These are phyloP conservation scores for Sanghuangporus baumii DNA, from an alignment of 1,284 basidiomycete species.

Conservation along the genomic window DNA sequence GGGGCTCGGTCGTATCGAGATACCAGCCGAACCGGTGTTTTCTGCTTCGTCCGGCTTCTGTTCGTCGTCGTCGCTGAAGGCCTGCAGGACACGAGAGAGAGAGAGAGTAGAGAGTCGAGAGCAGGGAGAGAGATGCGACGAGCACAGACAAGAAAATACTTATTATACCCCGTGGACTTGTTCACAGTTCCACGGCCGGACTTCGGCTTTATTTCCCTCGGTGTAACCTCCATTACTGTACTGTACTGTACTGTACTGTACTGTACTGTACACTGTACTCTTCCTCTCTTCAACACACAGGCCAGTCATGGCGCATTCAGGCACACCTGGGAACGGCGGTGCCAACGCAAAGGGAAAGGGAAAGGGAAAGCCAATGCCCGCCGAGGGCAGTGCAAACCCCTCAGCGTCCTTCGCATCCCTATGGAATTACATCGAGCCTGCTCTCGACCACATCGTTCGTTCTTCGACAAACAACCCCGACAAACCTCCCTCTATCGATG, in stretches of 20 bases:
- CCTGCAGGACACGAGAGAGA: too few species aligned
- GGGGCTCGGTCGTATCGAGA: too few species aligned
- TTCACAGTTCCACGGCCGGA: background rate
- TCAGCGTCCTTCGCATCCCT: constrained; percentile 61
- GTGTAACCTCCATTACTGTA: too few species aligned
- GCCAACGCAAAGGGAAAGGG: constrained; percentile 5
- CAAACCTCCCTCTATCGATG: constrained; percentile 64
- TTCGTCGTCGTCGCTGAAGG: background rate
- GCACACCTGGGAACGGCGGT: background rate
- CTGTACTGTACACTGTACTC: too few species aligned
- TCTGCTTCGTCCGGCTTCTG: too few species aligned
- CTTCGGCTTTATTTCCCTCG: too few species aligned
- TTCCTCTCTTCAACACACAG: background rate
- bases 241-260: too few species aligned
- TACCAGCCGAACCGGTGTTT: too few species aligned
- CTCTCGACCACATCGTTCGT: constrained; percentile 68
- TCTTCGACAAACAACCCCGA: constrained; percentile 50
- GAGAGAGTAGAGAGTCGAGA: too few species aligned
- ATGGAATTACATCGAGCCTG: constrained; percentile 69
- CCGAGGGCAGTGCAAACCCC: constrained; percentile 65
- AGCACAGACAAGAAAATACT: background rate
- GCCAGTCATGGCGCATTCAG: background rate
- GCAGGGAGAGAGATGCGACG: too few species aligned
- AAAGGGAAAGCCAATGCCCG: constrained; percentile 44
- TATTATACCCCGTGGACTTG: background rate